Conservation (phyloP, 371 early-diverging fungal species). For the Syncephalastrum monosporum region DNA sequence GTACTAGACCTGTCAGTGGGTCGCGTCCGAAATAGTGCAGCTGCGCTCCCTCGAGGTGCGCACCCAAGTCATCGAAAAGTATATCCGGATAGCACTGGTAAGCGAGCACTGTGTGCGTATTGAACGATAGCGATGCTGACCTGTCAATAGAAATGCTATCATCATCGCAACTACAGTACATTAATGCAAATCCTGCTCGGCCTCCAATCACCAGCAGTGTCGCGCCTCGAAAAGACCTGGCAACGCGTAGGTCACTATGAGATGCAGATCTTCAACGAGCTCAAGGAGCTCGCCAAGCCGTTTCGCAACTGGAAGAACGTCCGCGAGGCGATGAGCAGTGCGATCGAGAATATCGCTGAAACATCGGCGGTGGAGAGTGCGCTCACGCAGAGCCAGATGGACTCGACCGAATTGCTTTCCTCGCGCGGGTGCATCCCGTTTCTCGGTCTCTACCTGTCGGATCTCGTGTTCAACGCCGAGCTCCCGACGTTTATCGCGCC, state of each 20-base stretch:
- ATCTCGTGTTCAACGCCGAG: constrained; percentile 65
- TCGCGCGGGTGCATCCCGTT: constrained; percentile 56
- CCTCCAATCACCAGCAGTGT: constrained; percentile 51
- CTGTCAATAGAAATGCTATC: constrained; percentile 53
- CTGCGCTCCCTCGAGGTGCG: constrained; percentile 31
- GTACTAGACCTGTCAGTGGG: constrained; percentile 46
- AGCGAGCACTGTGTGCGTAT: background rate
- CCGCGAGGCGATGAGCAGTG: constrained; percentile 54
- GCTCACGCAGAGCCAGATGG: constrained; percentile 24
- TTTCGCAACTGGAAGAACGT: constrained; percentile 60
- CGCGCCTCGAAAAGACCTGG: constrained; percentile 55
- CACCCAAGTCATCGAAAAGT: constrained; percentile 44
- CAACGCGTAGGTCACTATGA: constrained; percentile 47
- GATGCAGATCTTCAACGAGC: constrained; percentile 45
- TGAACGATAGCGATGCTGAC: background rate
- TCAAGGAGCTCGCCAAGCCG: constrained; percentile 57
- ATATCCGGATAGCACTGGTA: constrained; percentile 51
- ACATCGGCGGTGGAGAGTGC: constrained; percentile 45
- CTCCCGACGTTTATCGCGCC: constrained; percentile 54
- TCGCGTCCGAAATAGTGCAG: constrained; percentile 46
- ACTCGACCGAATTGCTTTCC: constrained; percentile 10
- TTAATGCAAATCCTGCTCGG: constrained; percentile 60
- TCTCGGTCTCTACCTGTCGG: constrained; percentile 64
- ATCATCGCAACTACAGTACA: constrained; percentile 59
- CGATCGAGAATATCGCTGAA: constrained; percentile 40